Percentiles rank a stretch among this genome's conserved stretches.
These are phyloP conservation scores for Lupinus albus DNA, from an alignment of 306 rosid species.

Conservation along the genomic window DNA sequence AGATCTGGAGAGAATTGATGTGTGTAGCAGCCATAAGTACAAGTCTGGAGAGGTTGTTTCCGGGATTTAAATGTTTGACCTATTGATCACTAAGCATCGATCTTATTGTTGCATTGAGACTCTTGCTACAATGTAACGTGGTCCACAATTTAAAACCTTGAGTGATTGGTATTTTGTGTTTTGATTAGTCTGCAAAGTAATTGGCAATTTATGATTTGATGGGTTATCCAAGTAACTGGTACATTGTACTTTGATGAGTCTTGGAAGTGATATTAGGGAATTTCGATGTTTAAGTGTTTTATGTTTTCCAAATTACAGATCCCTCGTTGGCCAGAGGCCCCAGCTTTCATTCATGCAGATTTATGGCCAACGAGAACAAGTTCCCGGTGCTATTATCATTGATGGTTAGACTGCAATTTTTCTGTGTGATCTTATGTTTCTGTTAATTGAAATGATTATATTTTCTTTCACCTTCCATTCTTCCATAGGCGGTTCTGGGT, in stretches of 20 bases:
- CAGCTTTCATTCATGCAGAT: constrained; percentile 63
- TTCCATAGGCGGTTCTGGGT: constrained; percentile 88
- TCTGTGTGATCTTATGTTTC: background rate
- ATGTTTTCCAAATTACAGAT: constrained; percentile 50
- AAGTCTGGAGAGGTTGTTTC: too few relatives aligned
- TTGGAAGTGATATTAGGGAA: background rate
- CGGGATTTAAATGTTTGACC: too few relatives aligned
- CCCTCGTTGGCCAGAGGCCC: constrained; percentile 39
- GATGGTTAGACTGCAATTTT: constrained; percentile 62
- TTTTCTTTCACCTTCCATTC: background rate
- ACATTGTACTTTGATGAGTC: too few relatives aligned
- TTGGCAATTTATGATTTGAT: background rate
- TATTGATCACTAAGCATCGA: too few relatives aligned
- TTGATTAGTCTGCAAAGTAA: constrained; percentile 5
- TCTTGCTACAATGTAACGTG: too few relatives aligned
- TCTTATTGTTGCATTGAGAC: too few relatives aligned
- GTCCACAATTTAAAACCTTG: too few relatives aligned
- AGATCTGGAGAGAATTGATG: too few relatives aligned
- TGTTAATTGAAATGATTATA: background rate
- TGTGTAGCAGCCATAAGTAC: too few relatives aligned
- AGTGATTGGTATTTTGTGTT: constrained; percentile 10
- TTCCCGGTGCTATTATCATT: constrained; percentile 74
- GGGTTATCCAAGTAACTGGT: background rate
- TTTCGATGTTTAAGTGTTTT: constrained; percentile 7
- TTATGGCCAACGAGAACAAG: constrained; percentile 62